A percentile compares a stretch with the other conserved stretches of the same genome.
Evolutionary conservation across 768 basidiomycete species (phyloP).

Genomic region (Auricularia sp.): DNA sequence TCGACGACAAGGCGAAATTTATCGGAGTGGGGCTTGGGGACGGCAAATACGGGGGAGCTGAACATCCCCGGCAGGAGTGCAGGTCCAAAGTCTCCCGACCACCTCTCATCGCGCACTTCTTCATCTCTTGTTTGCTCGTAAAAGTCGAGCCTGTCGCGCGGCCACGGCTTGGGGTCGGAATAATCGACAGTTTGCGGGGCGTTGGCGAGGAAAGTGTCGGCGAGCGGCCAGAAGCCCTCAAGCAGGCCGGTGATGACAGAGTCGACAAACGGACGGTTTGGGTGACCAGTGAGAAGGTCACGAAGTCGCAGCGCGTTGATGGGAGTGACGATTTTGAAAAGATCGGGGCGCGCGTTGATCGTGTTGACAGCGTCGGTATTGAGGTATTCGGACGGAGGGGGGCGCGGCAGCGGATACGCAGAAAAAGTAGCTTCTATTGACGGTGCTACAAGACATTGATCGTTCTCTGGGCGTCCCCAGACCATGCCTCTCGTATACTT

Average conservation of each 20-base stretch:
- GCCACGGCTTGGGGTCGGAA: neutral
- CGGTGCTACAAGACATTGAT: neutral
- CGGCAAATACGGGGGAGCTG: slow-evolving; percentile 27
- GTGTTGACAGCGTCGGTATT: neutral
- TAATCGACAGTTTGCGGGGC: slow-evolving; percentile 12
- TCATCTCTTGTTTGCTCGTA: slow-evolving; percentile 19
- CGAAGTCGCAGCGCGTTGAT: too few species aligned
- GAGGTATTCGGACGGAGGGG: neutral
- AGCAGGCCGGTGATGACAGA: slow-evolving; percentile 24
- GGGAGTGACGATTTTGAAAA: slow-evolving; percentile 25
- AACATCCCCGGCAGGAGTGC: slow-evolving; percentile 36
- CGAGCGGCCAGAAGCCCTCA: slow-evolving; percentile 39
- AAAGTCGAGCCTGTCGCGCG: slow-evolving; percentile 15
- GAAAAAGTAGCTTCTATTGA: neutral
- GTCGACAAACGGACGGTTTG: slow-evolving; percentile 28
- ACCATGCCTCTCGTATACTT: neutral
- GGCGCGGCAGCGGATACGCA: neutral
- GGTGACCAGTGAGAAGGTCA: slow-evolving; percentile 22
- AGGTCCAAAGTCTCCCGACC: slow-evolving; percentile 22
- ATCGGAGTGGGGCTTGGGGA: slow-evolving; percentile 27
- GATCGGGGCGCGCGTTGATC: slow-evolving; percentile 4
- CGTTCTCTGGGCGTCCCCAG: neutral
- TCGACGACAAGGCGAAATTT: slow-evolving; percentile 27
- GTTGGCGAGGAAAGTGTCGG: slow-evolving; percentile 15
- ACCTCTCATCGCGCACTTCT: slow-evolving; percentile 12